Conservation (phyloP, 371 early-diverging fungal species). For the Batrachochytrium dendrobatidis region DNA sequence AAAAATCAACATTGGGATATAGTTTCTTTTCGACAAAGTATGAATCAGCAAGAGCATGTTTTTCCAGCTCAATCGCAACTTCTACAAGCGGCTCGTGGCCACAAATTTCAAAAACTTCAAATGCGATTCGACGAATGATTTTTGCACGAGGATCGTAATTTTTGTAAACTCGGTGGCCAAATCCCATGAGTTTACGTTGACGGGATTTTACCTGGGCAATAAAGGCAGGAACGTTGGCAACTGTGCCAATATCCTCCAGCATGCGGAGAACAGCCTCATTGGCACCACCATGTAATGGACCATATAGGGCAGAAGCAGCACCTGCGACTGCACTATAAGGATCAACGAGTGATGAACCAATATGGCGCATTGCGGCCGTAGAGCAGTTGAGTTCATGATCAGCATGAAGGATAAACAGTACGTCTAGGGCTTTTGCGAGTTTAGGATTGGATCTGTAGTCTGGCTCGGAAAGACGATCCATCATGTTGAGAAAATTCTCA, state of each 20-base stretch:
- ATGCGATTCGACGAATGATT: slow-evolving; percentile 44
- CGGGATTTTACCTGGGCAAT: slow-evolving; percentile 40
- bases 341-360: slow-evolving; percentile 48
- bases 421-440: slow-evolving; percentile 45
- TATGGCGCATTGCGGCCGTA: slow-evolving; percentile 53
- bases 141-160: slow-evolving; percentile 49
- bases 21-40: slow-evolving; percentile 46
- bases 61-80: slow-evolving; percentile 46
- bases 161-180: slow-evolving; percentile 51
- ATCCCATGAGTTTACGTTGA: slow-evolving; percentile 40
- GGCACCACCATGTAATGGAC: slow-evolving; percentile 52
- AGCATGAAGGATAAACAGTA: slow-evolving; percentile 53
- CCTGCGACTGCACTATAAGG: slow-evolving; percentile 41
- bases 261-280: slow-evolving; percentile 53
- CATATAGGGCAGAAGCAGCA: slow-evolving; percentile 41
- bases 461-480: slow-evolving; percentile 43
- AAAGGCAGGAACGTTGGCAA: slow-evolving; percentile 37
- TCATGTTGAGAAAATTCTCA: slow-evolving; percentile 53
- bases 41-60: slow-evolving; percentile 38
- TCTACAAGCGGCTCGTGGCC: slow-evolving; percentile 46
- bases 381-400: slow-evolving; percentile 45
- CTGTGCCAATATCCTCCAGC: slow-evolving; percentile 46
- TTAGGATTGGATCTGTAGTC: slow-evolving; percentile 42
- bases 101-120: slow-evolving; percentile 46
- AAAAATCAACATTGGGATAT: slow-evolving; percentile 54